Base-by-base conservation (phyloP, 495 filamentous ascomycete genomes). In the Xylaria curta region DNA sequence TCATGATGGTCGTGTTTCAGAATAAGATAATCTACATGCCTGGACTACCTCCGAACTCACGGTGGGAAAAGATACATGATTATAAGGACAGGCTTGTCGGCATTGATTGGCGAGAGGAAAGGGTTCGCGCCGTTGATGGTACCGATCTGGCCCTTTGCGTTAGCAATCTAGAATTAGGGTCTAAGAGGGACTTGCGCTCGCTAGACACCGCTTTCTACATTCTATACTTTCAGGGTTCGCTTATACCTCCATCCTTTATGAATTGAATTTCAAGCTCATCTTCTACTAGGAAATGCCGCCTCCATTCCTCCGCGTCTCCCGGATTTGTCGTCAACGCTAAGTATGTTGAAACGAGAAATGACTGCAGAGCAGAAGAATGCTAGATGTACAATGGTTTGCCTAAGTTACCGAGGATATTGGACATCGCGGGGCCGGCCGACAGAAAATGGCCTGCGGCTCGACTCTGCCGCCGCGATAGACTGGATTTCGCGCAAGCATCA, bases 21-120 rank as follows among this genome's bases (percentile, higher is more conserved):
- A 93, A 95, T 76, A 93, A 93, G 71, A 93, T 96, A 70, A 89
- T 95, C 60, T 95, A 95, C 80, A 93, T 94, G 81, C 90, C 93
- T 0, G 89, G 89, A 42, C 73, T 94, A 9, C 92, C 91, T 13
- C 91, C 92, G 1, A 86, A 82, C 74, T 80, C 87, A 0, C 82
- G 88, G 9, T 72, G 83, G 40, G 88, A 91, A 77, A 88, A 76
- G 56, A 90, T 95, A 33, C 75, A 79, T 3, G 87, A 91, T 63
- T 93, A 94, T 76, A 81, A 79, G 40, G 62, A 76, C 6, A 79
- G 85, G 33, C 93, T 89, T 73, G 79, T 78, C 15, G 89, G 88
- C 7, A 84, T 95, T 24, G 46, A 72, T 38, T 96, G 93, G 93
- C 74, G 80, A 31, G 88, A 93, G 69, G 83, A 88, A 73, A 82